Conservation (phyloP, 768 basidiomycete genomes). For the Collybia sordida region DNA sequence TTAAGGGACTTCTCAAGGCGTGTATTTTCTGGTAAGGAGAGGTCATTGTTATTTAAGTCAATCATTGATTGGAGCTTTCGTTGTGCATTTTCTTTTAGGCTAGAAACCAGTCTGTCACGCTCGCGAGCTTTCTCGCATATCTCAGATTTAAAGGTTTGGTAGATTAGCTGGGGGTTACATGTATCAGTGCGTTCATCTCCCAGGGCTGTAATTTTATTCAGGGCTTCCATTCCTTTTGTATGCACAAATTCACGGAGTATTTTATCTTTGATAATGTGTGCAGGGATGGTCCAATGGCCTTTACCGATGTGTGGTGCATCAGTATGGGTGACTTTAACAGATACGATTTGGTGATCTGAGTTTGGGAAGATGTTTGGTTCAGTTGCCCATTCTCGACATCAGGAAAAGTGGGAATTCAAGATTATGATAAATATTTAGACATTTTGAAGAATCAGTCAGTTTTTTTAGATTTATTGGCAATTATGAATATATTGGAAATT, state of each 20-base stretch:
- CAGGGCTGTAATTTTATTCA: neutral
- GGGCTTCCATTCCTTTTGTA: neutral
- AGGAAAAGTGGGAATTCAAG: too few species aligned
- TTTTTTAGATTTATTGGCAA: too few species aligned
- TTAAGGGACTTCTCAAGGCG: neutral
- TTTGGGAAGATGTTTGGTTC: neutral
- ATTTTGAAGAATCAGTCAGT: too few species aligned
- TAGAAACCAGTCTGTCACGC: neutral
- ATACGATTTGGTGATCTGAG: neutral
- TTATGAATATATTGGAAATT: too few species aligned
- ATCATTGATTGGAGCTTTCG: neutral
- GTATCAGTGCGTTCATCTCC: neutral
- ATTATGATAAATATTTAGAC: too few species aligned
- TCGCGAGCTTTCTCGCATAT: neutral
- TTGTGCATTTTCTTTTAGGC: neutral
- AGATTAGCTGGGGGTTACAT: neutral
- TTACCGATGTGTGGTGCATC: constrained; percentile 6
- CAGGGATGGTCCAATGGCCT: neutral
- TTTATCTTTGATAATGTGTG: neutral
- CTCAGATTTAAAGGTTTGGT: neutral
- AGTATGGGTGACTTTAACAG: neutral
- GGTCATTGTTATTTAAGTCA: neutral
- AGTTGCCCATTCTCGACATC: neutral
- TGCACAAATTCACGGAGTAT: neutral
- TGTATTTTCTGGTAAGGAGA: neutral